Percentiles rank a stretch among this genome's conserved stretches.
Evolutionary conservation across 257 asterid species (phyloP).

Genomic region (Penstemon barbatus): DNA sequence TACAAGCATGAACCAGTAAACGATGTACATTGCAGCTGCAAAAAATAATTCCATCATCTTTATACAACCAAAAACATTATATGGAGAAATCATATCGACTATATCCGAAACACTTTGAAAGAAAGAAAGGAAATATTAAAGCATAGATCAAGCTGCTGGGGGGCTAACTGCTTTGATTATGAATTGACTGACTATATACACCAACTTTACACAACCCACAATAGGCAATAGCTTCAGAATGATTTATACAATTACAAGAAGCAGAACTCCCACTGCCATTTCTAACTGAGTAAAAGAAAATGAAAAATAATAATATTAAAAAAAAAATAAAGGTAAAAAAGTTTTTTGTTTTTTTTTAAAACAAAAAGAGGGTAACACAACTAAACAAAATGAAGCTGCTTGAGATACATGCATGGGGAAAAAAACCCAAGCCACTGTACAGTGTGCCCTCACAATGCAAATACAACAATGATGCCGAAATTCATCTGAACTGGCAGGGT

Average conservation of each 20-base stretch:
- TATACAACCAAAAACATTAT: too few species aligned
- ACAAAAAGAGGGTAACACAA: slow-evolving; percentile 17
- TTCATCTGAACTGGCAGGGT: slow-evolving; percentile 21
- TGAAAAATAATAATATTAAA: neutral
- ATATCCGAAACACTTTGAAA: too few species aligned
- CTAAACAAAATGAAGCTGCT: slow-evolving; percentile 42
- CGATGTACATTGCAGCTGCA: too few species aligned
- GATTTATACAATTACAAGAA: slow-evolving; percentile 58
- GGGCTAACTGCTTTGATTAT: slow-evolving; percentile 21
- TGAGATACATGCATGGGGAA: slow-evolving; percentile 45
- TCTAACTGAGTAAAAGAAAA: slow-evolving; percentile 15
- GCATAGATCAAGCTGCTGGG: too few species aligned
- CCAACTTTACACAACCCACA: slow-evolving; percentile 53
- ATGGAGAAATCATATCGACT: too few species aligned
- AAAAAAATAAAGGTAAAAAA: slow-evolving; percentile 6
- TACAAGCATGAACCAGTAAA: too few species aligned
- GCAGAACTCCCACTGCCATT: slow-evolving; percentile 42
- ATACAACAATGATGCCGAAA: slow-evolving; percentile 41
- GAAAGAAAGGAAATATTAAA: too few species aligned
- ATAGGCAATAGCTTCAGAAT: slow-evolving; percentile 33
- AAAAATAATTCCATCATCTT: too few species aligned
- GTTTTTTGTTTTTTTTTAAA: neutral
- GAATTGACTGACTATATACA: slow-evolving; percentile 45
- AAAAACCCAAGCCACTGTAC: slow-evolving; percentile 44
- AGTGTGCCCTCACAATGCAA: slow-evolving; percentile 33